These are phyloP conservation scores for Termitomyces sp. DNA, from an alignment of 768 basidiomycete genomes.

Conservation along the genomic window DNA sequence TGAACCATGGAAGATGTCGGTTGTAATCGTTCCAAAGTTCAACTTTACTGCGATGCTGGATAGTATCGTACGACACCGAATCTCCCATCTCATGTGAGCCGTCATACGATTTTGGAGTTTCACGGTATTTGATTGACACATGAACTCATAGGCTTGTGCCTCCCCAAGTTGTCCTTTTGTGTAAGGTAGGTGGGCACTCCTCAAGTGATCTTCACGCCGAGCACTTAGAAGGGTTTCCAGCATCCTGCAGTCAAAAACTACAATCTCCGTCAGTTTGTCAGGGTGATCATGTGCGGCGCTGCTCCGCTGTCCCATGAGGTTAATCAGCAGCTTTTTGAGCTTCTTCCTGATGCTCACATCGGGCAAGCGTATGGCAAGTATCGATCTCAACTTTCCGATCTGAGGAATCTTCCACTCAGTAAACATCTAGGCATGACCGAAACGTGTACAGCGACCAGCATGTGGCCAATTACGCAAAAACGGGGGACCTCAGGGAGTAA, in stretches of 20 bases:
- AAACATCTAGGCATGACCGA: slow-evolving; percentile 57
- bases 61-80: slow-evolving; percentile 52
- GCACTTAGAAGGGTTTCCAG: slow-evolving; percentile 20
- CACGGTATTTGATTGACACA: neutral
- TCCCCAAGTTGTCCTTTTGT: slow-evolving; percentile 50
- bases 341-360: slow-evolving; percentile 49
- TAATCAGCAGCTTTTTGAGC: slow-evolving; percentile 38
- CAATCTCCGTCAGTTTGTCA: slow-evolving; percentile 36
- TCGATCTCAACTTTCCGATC: neutral
- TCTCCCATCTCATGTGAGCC: slow-evolving; percentile 47
- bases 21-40: slow-evolving; percentile 61
- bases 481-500: slow-evolving; percentile 49
- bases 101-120: neutral
- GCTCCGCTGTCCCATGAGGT: slow-evolving; percentile 55
- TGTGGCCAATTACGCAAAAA: slow-evolving; percentile 42
- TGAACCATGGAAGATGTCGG: slow-evolving; percentile 29
- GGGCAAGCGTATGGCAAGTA: slow-evolving; percentile 52
- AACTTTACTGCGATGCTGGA: slow-evolving; percentile 56
- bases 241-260: slow-evolving; percentile 48
- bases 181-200: slow-evolving; percentile 45
- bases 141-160: slow-evolving; percentile 41
- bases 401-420: neutral
- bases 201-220: neutral
- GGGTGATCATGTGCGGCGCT: slow-evolving; percentile 50
- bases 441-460: slow-evolving; percentile 44